A percentile compares a stretch with the other conserved stretches of the same genome.
These are phyloP conservation scores for Ophiostoma ips DNA, from an alignment of 2,329 filamentous ascomycete species.

Conservation along the genomic window DNA sequence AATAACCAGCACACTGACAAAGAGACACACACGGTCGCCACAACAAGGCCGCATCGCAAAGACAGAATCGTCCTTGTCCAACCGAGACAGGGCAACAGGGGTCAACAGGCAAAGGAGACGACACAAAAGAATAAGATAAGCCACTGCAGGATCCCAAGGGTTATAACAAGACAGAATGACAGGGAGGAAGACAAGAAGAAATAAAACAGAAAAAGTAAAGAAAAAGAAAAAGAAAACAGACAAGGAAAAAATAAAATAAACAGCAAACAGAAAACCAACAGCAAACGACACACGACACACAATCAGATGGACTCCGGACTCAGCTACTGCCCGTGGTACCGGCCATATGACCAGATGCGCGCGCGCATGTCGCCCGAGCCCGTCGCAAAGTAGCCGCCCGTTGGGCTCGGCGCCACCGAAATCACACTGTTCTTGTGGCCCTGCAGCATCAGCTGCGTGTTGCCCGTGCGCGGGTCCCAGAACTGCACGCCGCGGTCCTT, in stretches of 20 bases:
- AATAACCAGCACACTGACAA: background rate
- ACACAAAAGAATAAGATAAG: background rate
- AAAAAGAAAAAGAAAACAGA: background rate
- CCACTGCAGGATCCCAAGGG: background rate
- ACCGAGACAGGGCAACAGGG: background rate
- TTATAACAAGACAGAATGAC: constrained; percentile 1
- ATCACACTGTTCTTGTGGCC: constrained; percentile 99
- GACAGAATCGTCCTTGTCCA: background rate
- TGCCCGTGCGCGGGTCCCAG: constrained; percentile 90
- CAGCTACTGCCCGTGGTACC: constrained; percentile 16
- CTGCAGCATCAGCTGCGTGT: constrained; percentile 95
- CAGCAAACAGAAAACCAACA: background rate
- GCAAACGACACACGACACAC: constrained; percentile 5
- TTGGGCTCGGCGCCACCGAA: constrained; percentile 86
- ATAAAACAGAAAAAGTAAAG: background rate
- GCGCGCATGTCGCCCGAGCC: constrained; percentile 96
- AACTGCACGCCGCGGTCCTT: constrained; percentile 98
- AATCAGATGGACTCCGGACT: no score
- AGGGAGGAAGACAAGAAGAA: constrained; percentile 2
- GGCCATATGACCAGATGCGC: constrained; percentile 82
- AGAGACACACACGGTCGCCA: no score
- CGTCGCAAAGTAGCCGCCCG: constrained; percentile 79
- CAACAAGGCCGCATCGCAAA: no score
- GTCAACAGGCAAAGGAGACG: background rate
- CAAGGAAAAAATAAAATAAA: background rate